Evolutionary conservation across 768 basidiomycete species (phyloP).

Genomic region (Clitopilus passeckerianus): DNA sequence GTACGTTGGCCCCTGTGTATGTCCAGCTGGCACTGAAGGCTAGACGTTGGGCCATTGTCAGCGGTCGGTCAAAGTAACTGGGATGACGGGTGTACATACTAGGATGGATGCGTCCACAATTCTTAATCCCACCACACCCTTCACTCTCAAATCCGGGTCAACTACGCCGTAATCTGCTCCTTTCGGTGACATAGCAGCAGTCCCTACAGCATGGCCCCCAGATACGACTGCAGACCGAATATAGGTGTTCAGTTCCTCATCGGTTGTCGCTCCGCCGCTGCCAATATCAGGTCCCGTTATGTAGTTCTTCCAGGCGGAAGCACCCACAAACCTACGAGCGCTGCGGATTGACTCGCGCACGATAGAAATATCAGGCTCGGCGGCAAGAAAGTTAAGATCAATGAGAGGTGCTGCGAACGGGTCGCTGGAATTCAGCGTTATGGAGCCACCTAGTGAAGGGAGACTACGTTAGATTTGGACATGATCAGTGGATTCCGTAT

Average conservation of each 20-base stretch:
- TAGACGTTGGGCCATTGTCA: neutral
- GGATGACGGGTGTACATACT: neutral
- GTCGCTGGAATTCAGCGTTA: constrained; percentile 1
- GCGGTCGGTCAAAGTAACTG: neutral
- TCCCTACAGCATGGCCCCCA: constrained; percentile 21
- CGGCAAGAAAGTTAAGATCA: constrained; percentile 24
- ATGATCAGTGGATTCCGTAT: neutral
- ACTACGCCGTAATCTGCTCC: constrained; percentile 9
- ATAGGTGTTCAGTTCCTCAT: constrained; percentile 22
- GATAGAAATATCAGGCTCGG: constrained; percentile 8
- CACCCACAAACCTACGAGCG: constrained; percentile 3
- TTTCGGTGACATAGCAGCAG: constrained; percentile 17
- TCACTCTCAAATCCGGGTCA: constrained; percentile 23
- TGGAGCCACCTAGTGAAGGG: constrained; percentile 2
- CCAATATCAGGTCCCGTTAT: constrained; percentile 1
- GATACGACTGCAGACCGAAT: constrained; percentile 14
- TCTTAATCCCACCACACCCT: constrained; percentile 25
- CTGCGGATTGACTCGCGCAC: constrained; percentile 6
- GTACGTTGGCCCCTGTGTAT: constrained; percentile 5
- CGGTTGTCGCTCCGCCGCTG: constrained; percentile 12
- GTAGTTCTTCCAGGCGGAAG: constrained; percentile 4
- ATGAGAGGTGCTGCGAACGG: constrained; percentile 8
- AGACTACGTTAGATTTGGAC: neutral
- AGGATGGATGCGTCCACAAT: constrained; percentile 29
- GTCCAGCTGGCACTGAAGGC: constrained; percentile 2